Conservation (phyloP, 208 protist genomes). For the Endotrypanum monterogeii region DNA sequence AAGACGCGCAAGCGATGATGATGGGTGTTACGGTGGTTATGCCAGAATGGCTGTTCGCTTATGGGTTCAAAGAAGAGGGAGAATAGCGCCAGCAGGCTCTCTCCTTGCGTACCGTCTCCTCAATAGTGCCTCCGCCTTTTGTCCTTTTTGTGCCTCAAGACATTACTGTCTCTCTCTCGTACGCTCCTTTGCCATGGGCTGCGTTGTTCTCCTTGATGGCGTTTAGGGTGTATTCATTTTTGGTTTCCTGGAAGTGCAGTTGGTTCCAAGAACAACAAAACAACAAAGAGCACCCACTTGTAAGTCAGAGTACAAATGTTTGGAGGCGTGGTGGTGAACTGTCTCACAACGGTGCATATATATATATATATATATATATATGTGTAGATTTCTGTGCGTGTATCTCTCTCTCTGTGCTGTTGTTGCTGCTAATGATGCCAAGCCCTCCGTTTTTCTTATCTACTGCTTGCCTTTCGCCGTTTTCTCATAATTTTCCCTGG, state of each 20-base stretch:
- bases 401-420: too few relatives aligned
- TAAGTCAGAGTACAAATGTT: background rate
- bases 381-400: too few relatives aligned
- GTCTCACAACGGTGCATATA: background rate
- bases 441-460: background rate
- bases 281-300: background rate
- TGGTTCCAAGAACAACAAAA: background rate
- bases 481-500: background rate
- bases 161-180: background rate
- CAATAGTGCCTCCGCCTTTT: background rate
- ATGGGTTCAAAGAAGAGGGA: slow-evolving; percentile 50
- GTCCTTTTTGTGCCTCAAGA: background rate
- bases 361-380: background rate
- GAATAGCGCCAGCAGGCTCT: background rate
- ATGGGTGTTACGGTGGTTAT: slow-evolving; percentile 87
- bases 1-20: slow-evolving; percentile 82
- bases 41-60: slow-evolving; percentile 82
- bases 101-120: background rate
- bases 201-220: background rate
- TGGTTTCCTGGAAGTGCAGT: background rate
- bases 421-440: background rate
- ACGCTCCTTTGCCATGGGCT: background rate
- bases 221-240: too few relatives aligned
- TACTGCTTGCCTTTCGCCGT: background rate
- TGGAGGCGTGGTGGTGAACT: background rate